Evolutionary conservation across 2,329 filamentous ascomycete species (phyloP), one percentile per base, ranked within the genome.

Genomic region (Annulohypoxylon truncatum): DNA sequence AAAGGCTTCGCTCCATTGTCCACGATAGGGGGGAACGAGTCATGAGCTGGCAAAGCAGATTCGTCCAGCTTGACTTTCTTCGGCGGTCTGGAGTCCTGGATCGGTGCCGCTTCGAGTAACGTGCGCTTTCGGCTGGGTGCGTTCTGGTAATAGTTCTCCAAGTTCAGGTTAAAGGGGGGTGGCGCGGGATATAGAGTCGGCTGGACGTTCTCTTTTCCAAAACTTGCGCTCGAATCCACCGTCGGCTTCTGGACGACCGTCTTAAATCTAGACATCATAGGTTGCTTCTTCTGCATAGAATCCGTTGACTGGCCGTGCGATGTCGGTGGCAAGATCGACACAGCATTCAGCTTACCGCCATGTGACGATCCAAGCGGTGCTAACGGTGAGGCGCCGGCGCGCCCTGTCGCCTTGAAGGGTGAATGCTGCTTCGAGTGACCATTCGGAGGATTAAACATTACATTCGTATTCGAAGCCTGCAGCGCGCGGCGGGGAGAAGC

Each of bases 1-100:
- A 89, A 87, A 4, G 96, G 96, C 78, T 99, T 98, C 59, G 85
- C 84, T 73, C 94, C 95, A 76, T 97, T 93, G 76, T 98, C 96
- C 62, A 90, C 83, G 29, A 97, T 88, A 4, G 83, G 79, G 4
- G 94, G 92, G 82, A 97, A 96, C n/a, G 93, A 90, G 68, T 91
- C 87, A 51, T 90, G 90, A 50, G 90, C 84, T 3, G 93, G 92
- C 3, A 94, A 80, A 3, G 59, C 74, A 66, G 72, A 79, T 67
- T 89, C 86, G 29, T 91, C 88, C 38, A 82, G 75, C 76, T 89
- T 93, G 48, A 82, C 79, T 80, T 91, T 93, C 82, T 96, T 97
- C 50, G 79, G 76, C 0, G 86, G 81, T 68, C 90, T 82, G 18
- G 83, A 84, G 72, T 95, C 92, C 72, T 90, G 90, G 71, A 92